Evolutionary conservation across 306 rosid genomes (phyloP).

Genomic region (Carpinus viminea): DNA sequence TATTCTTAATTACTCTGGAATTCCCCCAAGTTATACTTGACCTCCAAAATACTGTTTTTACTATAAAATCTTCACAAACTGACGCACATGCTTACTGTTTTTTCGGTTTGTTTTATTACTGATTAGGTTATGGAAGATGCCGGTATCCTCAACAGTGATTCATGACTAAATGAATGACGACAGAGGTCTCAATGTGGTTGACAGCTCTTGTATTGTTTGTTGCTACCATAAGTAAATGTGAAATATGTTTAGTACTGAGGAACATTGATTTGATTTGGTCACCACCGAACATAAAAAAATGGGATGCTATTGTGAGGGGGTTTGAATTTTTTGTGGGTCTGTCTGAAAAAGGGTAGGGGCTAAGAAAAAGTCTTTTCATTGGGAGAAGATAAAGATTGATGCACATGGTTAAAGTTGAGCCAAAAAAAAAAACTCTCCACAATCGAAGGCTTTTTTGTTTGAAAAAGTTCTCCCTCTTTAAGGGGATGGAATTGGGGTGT

Average conservation of each 20-base stretch:
- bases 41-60: too few species aligned
- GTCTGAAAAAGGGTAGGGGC: constrained; percentile 1
- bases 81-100: neutral
- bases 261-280: neutral
- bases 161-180: neutral
- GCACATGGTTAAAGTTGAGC: constrained; percentile 12
- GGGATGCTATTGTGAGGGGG: neutral
- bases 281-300: constrained; percentile 6
- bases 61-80: neutral
- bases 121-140: constrained; percentile 48
- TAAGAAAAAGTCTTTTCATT: constrained; percentile 1
- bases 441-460: constrained; percentile 34
- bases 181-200: constrained; percentile 14
- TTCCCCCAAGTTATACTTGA: neutral
- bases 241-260: neutral
- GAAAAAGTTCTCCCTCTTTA: neutral
- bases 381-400: neutral
- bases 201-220: constrained; percentile 27
- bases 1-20: neutral
- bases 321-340: constrained; percentile 20
- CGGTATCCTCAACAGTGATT: constrained; percentile 48
- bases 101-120: neutral
- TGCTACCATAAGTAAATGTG: neutral
- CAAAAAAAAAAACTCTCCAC: neutral
- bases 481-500: neutral